Base-by-base conservation (phyloP, 306 rosid species). In the Oxytropis ochrocephala region DNA sequence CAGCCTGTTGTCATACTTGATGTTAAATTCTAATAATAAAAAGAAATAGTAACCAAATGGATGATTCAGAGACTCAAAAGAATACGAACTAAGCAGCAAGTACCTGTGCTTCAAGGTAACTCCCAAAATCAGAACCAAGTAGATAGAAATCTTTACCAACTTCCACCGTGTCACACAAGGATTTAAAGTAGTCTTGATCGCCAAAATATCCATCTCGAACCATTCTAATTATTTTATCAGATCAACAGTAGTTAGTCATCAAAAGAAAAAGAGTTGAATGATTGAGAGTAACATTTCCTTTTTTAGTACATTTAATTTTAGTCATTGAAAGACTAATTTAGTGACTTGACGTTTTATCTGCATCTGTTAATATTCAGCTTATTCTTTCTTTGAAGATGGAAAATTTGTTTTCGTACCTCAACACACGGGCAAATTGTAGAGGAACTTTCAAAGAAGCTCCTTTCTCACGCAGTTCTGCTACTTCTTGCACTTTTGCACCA, bases 71-170 rank as follows among this genome's bases (percentile, higher is more conserved):
- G 43, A 46, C 43, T 39, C 29, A 39, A 53, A 27, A 70, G 53
- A 61, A 47, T 50, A 24, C n/a, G 29, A 67, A 55, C 3, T 7
- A 59, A 73, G 57, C 70, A 48, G 3, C 7, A 54, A 70, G 53
- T 79, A 88, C 94, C 94, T 88, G 94, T 55, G 90, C 94, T 79
- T 81, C 87, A 64, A 88, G 80, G 81, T 88, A 88, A 81, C 94
- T 83, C 69, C 62, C 74, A 54, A 88, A 88, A 85, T 88, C 94
- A 13, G 80, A 61, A 36, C 90, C 85, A 42, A 88, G 85, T 43
- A 88, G 84, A 69, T 88, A 85, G 74, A 81, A 83, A 78, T 88
- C 90, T 0, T 72, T 80, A 19, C 71, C 84, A 46, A 77, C 77
- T 51, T 88, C 94, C 47, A 88, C 85, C 0, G 79, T 63, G 71